Base-by-base conservation (phyloP, 2,329 filamentous ascomycete species). In the Eutypella sp. region DNA sequence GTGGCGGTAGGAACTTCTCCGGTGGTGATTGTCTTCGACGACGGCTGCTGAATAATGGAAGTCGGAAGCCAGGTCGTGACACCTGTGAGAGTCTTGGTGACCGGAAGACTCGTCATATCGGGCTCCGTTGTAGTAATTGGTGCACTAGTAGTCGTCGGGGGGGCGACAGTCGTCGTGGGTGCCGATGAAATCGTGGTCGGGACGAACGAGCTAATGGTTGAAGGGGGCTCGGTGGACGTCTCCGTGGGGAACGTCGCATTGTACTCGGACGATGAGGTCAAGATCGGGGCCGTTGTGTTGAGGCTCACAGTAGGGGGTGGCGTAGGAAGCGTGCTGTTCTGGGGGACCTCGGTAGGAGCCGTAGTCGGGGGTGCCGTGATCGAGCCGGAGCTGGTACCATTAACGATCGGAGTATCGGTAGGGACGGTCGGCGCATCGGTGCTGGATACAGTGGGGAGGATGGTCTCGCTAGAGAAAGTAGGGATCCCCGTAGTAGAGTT, bases 11-110 rank as follows among this genome's bases (percentile, higher is more conserved):
- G 66, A 6, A 65, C 55, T 4, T 56, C 60, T 13, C 58, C 67
- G 4, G 65, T 68, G 56, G 64, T 57, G 42, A 70, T 55, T 47
- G 71, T 69, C 10, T 69, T 66, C 1, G 71, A 71, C 5, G 75
- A 67, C 29, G 63, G 60, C 55, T 81, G 78, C 36, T 79, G 72
- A 13, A 84, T 67, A 42, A 87, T 81, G 18, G 79, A 83, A 1
- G 81, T 77, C 0, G 81, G 79, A 20, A 85, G 64, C 68, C 73
- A 76, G 37, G 69, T 66, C 19, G 69, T 63, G 1, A 72, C 67
- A 46, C 69, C 65, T 2, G 67, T 67, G 44, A 73, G 66, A 2
- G 73, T 71, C 41, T 67, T 69, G 22, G 68, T 72, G 7, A 68
- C 59, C 24, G 65, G 56, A 50, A 73, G 61, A 57, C 67, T 73